A percentile compares a stretch with the other conserved stretches of the same genome.
phyloP scores from a whole-genome alignment of 2,329 filamentous ascomycete genomes.

The Penicillium sp. region DNA sequence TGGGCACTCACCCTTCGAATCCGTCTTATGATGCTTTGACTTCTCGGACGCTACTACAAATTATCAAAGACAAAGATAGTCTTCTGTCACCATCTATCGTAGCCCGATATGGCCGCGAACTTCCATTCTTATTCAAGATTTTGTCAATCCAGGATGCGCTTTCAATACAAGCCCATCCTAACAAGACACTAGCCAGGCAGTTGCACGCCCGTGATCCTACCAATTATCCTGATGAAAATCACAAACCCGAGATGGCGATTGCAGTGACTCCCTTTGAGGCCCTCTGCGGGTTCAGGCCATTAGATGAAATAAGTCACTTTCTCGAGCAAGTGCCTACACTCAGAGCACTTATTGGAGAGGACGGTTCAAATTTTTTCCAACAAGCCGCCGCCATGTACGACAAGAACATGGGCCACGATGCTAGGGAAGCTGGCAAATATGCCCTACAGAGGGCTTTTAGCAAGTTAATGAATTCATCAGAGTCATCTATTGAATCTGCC shows the following conservation, averaged over 20 bases:
- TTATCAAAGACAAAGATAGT: slow-evolving; percentile 81
- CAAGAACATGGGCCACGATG: too few relatives aligned
- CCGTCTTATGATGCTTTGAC: slow-evolving; percentile 89
- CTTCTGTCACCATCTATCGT: slow-evolving; percentile 73
- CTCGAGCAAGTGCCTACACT: slow-evolving; percentile 65
- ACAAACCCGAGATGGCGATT: slow-evolving; percentile 99
- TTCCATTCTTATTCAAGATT: slow-evolving; percentile 97
- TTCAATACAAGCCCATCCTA: slow-evolving; percentile 94
- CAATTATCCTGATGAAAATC: slow-evolving; percentile 98
- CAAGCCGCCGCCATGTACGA: slow-evolving; percentile 37
- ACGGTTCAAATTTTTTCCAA: too few relatives aligned
- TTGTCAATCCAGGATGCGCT: slow-evolving; percentile 93
- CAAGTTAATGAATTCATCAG: too few relatives aligned
- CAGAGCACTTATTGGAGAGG: slow-evolving; percentile 64
- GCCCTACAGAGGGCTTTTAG: too few relatives aligned
- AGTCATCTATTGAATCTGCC: too few relatives aligned
- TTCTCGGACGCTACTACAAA: slow-evolving; percentile 78
- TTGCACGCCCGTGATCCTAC: slow-evolving; percentile 81
- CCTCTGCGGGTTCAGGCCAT: slow-evolving; percentile 88
- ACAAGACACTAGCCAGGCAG: slow-evolving; percentile 89
- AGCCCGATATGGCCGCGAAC: slow-evolving; percentile 72
- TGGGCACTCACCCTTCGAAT: slow-evolving; percentile 96
- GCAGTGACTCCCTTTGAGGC: slow-evolving; percentile 95
- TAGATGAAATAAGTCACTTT: slow-evolving; percentile 84
- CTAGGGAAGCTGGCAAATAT: too few relatives aligned